phyloP scores from a whole-genome alignment of 352 stramenopile species.

The Phytophthora foliorum region DNA sequence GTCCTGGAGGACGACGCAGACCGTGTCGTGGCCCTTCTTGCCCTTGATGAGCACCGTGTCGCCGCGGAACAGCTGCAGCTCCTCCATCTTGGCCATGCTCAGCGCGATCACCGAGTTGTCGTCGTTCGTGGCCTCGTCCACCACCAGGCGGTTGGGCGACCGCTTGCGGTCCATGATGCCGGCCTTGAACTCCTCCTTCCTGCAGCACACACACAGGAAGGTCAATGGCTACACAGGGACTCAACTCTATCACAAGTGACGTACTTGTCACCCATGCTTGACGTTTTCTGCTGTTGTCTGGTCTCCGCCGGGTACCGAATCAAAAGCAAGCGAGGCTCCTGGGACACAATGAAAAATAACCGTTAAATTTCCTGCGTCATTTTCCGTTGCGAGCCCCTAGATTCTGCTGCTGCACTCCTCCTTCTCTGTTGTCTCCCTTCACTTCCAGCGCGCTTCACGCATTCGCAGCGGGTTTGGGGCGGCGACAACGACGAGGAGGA shows the following conservation, averaged over 20 bases:
- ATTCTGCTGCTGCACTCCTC: not conserved
- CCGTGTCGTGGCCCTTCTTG: constrained; percentile 98
- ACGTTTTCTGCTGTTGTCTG: constrained; percentile 12
- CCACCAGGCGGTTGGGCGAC: constrained; percentile 98
- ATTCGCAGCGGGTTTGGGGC: not conserved
- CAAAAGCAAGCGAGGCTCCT: constrained; percentile 27
- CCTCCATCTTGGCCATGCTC: constrained; percentile 97
- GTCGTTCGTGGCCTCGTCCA: constrained; percentile 98
- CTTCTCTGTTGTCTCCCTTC: not conserved
- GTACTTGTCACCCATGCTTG: constrained; percentile 46
- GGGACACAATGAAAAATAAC: not conserved
- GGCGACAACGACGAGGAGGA: constrained; percentile 3
- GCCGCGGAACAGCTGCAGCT: constrained; percentile 98
- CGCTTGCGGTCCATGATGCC: constrained; percentile 95
- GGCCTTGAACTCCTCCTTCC: constrained; percentile 87
- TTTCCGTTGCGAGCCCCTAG: not conserved
- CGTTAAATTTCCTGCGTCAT: constrained; percentile 1
- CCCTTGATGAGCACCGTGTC: constrained; percentile 99
- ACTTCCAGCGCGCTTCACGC: not conserved
- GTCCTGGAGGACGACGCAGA: constrained; percentile 98
- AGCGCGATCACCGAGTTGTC: constrained; percentile 98
- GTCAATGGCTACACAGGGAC: too few species aligned
- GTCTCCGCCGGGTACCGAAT: constrained; percentile 26
- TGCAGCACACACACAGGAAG: constrained; percentile 30
- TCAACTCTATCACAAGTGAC: constrained; percentile 1